Evolutionary conservation across 139 green algal genomes (phyloP).

Genomic region (Prasinococcaceae sp.): DNA sequence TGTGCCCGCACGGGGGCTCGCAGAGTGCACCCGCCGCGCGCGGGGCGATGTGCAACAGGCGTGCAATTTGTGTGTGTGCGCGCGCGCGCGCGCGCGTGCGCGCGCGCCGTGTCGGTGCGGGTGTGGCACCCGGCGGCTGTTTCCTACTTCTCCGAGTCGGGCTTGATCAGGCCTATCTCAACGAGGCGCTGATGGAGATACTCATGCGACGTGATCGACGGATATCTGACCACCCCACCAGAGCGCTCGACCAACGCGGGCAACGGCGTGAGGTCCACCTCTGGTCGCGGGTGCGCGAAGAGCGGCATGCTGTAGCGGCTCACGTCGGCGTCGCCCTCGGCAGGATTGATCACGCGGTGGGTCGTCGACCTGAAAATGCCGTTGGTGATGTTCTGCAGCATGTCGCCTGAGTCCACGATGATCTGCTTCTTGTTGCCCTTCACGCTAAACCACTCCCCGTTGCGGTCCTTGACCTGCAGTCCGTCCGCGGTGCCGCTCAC

Average conservation of each 20-base stretch:
- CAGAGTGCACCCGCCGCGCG: too few relatives aligned
- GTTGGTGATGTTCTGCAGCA: conserved; percentile 10
- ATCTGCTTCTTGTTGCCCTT: not conserved
- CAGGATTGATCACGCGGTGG: conserved; percentile 9
- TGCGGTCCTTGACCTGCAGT: conserved; percentile 1
- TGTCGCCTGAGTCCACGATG: conserved; percentile 9
- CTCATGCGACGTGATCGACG: conserved; percentile 12
- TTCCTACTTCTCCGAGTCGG: too few relatives aligned
- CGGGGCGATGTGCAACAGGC: too few relatives aligned
- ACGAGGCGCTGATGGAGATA: conserved; percentile 8
- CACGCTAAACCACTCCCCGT: conserved; percentile 10
- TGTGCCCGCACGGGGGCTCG: too few relatives aligned
- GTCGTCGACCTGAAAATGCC: conserved; percentile 4
- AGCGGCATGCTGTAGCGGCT: conserved; percentile 9
- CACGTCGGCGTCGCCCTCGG: not conserved
- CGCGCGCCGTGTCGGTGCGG: too few relatives aligned
- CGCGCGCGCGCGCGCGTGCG: too few relatives aligned
- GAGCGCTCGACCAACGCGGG: not conserved
- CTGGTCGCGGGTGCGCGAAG: conserved; percentile 9
- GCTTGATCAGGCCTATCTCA: conserved; percentile 15
- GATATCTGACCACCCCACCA: not conserved
- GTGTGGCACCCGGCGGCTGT: too few relatives aligned
- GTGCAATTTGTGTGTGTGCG: too few relatives aligned
- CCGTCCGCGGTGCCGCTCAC: conserved; percentile 3
- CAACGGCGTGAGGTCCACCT: conserved; percentile 6